Evolutionary conservation across 2,329 filamentous ascomycete species (phyloP).

Genomic region (Cladobotryum protrusum): DNA sequence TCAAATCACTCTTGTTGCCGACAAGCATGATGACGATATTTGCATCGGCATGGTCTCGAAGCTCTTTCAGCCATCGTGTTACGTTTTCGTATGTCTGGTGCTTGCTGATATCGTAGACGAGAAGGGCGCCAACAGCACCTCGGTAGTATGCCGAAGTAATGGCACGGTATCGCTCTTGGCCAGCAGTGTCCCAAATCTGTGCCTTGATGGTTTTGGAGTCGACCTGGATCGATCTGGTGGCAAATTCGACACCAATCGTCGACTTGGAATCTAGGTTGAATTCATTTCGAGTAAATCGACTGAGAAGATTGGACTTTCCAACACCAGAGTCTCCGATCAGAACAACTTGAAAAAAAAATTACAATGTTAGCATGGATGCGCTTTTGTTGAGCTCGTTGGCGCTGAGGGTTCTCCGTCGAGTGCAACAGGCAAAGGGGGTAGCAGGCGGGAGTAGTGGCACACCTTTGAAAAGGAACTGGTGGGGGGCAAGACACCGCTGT

Average conservation of each 20-base stretch:
- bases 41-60: slow-evolving; percentile 94
- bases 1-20: slow-evolving; percentile 99
- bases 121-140: slow-evolving; percentile 90
- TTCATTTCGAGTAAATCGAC: slow-evolving; percentile 98
- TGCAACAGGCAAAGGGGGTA: slow-evolving; percentile 20
- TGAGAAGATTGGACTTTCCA: slow-evolving; percentile 99
- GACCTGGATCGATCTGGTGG: slow-evolving; percentile 96
- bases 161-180: slow-evolving; percentile 97
- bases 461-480: slow-evolving; percentile 99
- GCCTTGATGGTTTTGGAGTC: slow-evolving; percentile 99
- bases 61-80: slow-evolving; percentile 97
- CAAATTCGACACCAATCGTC: slow-evolving; percentile 98
- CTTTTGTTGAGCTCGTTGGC: slow-evolving; percentile 10
- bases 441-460: slow-evolving; percentile 17
- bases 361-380: slow-evolving; percentile 25
- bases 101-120: slow-evolving; percentile 99
- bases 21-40: slow-evolving; percentile 99
- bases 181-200: slow-evolving; percentile 99
- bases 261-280: slow-evolving; percentile 99
- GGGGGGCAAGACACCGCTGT: slow-evolving; percentile 22
- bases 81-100: slow-evolving; percentile 99
- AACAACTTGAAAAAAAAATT: slow-evolving; percentile 59
- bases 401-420: slow-evolving; percentile 7
- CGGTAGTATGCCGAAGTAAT: slow-evolving; percentile 99
- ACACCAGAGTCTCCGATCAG: slow-evolving; percentile 99